Percentiles rank a stretch among this genome's conserved stretches.
Conservation (phyloP, 2,329 filamentous ascomycete genomes). For the Geosmithia flava region DNA sequence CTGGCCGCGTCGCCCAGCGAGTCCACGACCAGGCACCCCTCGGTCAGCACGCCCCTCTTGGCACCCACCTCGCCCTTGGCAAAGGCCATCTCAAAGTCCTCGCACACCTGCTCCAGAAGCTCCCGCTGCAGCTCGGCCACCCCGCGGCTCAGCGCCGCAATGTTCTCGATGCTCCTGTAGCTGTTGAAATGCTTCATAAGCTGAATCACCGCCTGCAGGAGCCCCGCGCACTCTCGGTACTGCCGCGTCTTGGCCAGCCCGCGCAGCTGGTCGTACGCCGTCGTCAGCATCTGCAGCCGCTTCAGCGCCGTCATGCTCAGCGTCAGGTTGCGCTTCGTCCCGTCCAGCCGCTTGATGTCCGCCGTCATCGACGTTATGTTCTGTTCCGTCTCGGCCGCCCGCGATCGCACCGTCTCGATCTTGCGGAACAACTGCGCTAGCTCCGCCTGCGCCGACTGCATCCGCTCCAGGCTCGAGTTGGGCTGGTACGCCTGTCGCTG, state of each 20-base stretch:
- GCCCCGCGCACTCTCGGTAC: constrained; percentile 86
- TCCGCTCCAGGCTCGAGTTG: constrained; percentile 77
- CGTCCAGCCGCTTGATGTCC: constrained; percentile 94
- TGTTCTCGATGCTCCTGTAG: constrained; percentile 95
- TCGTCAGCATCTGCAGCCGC: constrained; percentile 94
- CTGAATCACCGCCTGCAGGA: constrained; percentile 90
- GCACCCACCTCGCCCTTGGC: constrained; percentile 71
- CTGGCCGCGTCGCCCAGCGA: constrained; percentile 81
- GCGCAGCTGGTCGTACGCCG: constrained; percentile 92
- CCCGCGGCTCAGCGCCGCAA: constrained; percentile 81
- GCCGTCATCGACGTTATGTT: constrained; percentile 98
- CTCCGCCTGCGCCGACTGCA: constrained; percentile 83
- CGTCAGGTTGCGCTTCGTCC: constrained; percentile 92
- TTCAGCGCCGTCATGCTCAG: constrained; percentile 97
- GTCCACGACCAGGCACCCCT: constrained; percentile 91
- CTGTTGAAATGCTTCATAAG: constrained; percentile 98
- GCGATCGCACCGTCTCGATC: constrained; percentile 83
- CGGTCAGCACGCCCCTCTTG: constrained; percentile 59
- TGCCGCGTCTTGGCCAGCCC: constrained; percentile 75
- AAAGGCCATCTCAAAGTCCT: constrained; percentile 95
- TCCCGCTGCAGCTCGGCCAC: constrained; percentile 90
- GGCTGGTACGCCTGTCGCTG: constrained; percentile 75
- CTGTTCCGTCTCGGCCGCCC: constrained; percentile 84
- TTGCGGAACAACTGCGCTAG: constrained; percentile 83
- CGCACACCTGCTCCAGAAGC: constrained; percentile 92